Conservation (phyloP, 345 rosid genomes). For the Melaleuca quinquenervia region DNA sequence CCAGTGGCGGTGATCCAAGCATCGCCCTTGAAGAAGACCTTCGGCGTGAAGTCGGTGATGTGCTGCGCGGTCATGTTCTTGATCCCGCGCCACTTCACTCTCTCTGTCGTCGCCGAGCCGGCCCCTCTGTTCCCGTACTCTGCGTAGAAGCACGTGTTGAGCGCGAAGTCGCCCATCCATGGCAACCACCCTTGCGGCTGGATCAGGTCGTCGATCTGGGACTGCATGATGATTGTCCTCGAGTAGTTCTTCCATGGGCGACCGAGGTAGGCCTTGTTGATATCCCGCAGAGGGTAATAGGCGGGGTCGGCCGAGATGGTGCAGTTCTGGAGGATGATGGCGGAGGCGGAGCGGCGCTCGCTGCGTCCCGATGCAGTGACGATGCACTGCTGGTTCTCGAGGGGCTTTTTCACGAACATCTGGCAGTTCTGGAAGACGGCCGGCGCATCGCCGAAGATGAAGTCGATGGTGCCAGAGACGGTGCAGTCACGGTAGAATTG, state of each 20-base stretch:
- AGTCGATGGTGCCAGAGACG: conserved; percentile 61
- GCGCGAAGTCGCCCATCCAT: conserved; percentile 31
- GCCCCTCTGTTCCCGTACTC: conserved; percentile 56
- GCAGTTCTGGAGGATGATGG: conserved; percentile 54
- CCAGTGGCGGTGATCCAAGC: conserved; percentile 37
- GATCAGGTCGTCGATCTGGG: conserved; percentile 36
- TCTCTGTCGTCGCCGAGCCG: conserved; percentile 27
- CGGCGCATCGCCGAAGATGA: conserved; percentile 54
- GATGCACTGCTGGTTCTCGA: conserved; percentile 29
- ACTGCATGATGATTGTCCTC: conserved; percentile 46
- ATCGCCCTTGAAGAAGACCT: conserved; percentile 23
- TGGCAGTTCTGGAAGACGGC: conserved; percentile 57
- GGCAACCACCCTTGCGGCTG: conserved; percentile 57
- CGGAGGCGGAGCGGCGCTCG: conserved; percentile 27
- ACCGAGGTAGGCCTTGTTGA: conserved; percentile 49
- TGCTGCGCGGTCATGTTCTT: conserved; percentile 12
- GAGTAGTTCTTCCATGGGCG: conserved; percentile 64
- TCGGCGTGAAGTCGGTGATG: conserved; percentile 18
- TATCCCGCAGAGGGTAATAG: conserved; percentile 17
- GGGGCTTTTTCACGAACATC: conserved; percentile 41
- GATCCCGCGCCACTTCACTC: conserved; percentile 54
- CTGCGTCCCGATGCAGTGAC: conserved; percentile 64
- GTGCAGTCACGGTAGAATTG: conserved; percentile 73
- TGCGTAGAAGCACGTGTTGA: conserved; percentile 42
- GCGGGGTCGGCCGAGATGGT: conserved; percentile 30